Conservation (phyloP, 2,329 filamentous ascomycete genomes). For the Fusarium sp. region DNA sequence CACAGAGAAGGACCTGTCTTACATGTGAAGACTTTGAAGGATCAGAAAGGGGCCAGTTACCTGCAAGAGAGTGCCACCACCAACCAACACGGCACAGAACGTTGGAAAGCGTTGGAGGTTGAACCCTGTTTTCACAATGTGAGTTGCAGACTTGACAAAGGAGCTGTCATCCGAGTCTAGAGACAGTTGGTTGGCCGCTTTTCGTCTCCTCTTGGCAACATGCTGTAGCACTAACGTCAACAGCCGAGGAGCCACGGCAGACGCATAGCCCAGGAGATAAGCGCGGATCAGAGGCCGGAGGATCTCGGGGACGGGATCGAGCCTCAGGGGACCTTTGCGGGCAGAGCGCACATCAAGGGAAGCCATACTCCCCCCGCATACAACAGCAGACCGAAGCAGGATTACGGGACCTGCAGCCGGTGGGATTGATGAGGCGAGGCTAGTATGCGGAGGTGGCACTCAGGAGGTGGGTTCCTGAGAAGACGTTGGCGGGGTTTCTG, state of each 20-base stretch:
- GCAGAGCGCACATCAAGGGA: constrained; percentile 24
- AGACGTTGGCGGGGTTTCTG: constrained; percentile 37
- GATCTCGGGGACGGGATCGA: constrained; percentile 57
- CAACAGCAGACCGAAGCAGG: constrained; percentile 28
- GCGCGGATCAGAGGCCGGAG: constrained; percentile 69
- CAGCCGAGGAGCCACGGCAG: constrained; percentile 67
- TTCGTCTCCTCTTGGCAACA: constrained; percentile 53
- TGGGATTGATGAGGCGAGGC: constrained; percentile 3
- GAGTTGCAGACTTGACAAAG: constrained; percentile 48
- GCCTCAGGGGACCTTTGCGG: constrained; percentile 37
- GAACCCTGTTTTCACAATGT: constrained; percentile 63
- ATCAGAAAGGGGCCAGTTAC: constrained; percentile 50
- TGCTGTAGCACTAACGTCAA: constrained; percentile 65
- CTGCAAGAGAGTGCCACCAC: constrained; percentile 71
- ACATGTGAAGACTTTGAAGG: constrained; percentile 2
- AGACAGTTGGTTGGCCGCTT: constrained; percentile 38
- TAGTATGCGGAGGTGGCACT: constrained; percentile 12
- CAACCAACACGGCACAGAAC: constrained; percentile 71
- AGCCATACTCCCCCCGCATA: constrained; percentile 31
- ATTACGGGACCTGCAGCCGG: constrained; percentile 40
- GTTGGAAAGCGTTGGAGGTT: constrained; percentile 69
- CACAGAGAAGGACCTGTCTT: background rate
- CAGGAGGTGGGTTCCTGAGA: constrained; percentile 29
- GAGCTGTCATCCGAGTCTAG: constrained; percentile 44
- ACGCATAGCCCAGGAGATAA: constrained; percentile 71